phyloP scores from a whole-genome alignment of 768 basidiomycete species.

The Boletus pseudopeckii region DNA sequence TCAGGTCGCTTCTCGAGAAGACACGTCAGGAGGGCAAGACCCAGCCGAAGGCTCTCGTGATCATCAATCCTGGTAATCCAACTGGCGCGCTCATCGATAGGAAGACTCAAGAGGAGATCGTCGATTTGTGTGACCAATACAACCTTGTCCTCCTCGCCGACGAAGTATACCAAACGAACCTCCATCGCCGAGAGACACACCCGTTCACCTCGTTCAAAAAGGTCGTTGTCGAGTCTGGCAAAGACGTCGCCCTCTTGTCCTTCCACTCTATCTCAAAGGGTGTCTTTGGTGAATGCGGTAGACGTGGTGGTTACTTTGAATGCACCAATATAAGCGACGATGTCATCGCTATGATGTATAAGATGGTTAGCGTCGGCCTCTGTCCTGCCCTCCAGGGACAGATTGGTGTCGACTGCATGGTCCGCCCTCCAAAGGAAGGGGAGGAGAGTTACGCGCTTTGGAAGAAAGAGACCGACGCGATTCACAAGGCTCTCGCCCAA shows the following conservation, averaged over 20 bases:
- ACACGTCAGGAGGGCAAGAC: constrained; percentile 56
- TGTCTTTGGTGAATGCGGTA: constrained; percentile 92
- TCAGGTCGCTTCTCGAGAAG: constrained; percentile 63
- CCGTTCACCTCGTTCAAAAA: constrained; percentile 95
- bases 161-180: constrained; percentile 97
- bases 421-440: constrained; percentile 81
- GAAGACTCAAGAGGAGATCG: constrained; percentile 66
- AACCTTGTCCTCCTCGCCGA: constrained; percentile 89
- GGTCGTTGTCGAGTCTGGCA: constrained; percentile 64
- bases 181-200: constrained; percentile 64
- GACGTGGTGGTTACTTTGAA: constrained; percentile 98
- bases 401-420: constrained; percentile 90
- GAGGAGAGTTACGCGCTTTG: constrained; percentile 74
- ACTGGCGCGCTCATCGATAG: constrained; percentile 83
- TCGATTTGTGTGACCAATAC: constrained; percentile 83
- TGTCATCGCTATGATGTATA: constrained; percentile 86
- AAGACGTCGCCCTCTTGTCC: constrained; percentile 73
- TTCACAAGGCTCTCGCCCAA: constrained; percentile 67
- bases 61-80: constrained; percentile 99
- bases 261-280: constrained; percentile 99
- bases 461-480: constrained; percentile 79
- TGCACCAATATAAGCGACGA: constrained; percentile 76
- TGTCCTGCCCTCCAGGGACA: constrained; percentile 91
- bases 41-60: constrained; percentile 78
- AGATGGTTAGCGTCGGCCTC: constrained; percentile 88